Conservation (phyloP, 441 rosid species). For the Rhodomyrtus psidioides region DNA sequence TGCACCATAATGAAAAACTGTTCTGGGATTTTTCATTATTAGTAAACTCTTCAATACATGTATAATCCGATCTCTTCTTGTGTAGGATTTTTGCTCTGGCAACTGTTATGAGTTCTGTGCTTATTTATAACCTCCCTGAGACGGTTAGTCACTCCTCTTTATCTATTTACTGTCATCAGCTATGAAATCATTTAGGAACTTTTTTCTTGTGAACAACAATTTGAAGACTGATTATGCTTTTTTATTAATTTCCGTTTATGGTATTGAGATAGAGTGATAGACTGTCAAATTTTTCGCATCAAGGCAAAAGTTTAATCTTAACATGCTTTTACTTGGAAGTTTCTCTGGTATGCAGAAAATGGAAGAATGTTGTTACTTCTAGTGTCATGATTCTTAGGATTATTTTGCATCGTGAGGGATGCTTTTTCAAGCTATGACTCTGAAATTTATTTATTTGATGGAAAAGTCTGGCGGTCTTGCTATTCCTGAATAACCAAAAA, state of each 20-base stretch:
- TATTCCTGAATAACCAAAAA: background rate
- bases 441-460: background rate
- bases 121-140: slow-evolving; percentile 92
- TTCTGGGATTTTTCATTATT: background rate
- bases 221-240: background rate
- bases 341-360: background rate
- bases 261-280: background rate
- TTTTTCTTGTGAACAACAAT: background rate
- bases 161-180: background rate
- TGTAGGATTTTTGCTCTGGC: slow-evolving; percentile 97
- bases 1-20: background rate
- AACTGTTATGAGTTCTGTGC: slow-evolving; percentile 92
- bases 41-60: background rate
- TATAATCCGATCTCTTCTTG: slow-evolving; percentile 5
- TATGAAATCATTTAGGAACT: background rate
- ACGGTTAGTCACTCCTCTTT: slow-evolving; percentile 50
- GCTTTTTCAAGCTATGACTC: background rate
- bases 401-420: background rate
- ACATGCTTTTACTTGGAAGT: background rate
- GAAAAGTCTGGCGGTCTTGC: background rate
- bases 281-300: background rate
- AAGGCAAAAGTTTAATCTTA: background rate
- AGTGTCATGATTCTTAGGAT: background rate
- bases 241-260: background rate
- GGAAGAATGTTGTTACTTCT: background rate